These are phyloP conservation scores for Castanopsis chinensis DNA, from an alignment of 306 rosid species.

Conservation along the genomic window DNA sequence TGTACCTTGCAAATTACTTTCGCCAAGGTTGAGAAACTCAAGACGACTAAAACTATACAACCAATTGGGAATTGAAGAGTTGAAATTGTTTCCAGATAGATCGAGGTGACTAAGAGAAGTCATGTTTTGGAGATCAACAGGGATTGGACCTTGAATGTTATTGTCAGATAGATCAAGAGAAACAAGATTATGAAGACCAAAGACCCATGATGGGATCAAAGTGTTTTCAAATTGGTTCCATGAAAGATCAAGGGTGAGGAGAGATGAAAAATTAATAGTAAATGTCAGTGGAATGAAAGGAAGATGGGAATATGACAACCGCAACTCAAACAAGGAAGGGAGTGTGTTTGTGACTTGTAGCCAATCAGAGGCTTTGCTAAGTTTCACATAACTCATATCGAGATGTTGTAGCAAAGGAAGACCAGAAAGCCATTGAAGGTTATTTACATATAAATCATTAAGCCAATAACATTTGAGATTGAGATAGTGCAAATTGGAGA, in stretches of 20 bases:
- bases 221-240: too few relatives aligned
- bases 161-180: too few relatives aligned
- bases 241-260: not conserved
- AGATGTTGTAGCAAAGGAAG: slow-evolving; percentile 17
- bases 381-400: slow-evolving; percentile 14
- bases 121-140: too few relatives aligned
- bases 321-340: slow-evolving; percentile 19
- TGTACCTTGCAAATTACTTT: accelerated
- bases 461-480: not conserved
- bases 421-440: slow-evolving; percentile 18
- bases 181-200: too few relatives aligned
- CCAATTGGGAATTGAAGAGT: too few relatives aligned
- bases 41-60: too few relatives aligned
- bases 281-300: not conserved
- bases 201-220: too few relatives aligned
- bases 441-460: not conserved
- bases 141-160: too few relatives aligned
- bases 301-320: not conserved
- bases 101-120: too few relatives aligned
- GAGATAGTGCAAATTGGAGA: not conserved
- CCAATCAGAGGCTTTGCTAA: slow-evolving; percentile 6
- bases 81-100: too few relatives aligned
- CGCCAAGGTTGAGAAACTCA: too few relatives aligned
- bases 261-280: not conserved
- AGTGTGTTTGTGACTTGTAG: slow-evolving; percentile 16